phyloP scores from a whole-genome alignment of 176 grass and related monocot genomes.

The Carex pumila region DNA sequence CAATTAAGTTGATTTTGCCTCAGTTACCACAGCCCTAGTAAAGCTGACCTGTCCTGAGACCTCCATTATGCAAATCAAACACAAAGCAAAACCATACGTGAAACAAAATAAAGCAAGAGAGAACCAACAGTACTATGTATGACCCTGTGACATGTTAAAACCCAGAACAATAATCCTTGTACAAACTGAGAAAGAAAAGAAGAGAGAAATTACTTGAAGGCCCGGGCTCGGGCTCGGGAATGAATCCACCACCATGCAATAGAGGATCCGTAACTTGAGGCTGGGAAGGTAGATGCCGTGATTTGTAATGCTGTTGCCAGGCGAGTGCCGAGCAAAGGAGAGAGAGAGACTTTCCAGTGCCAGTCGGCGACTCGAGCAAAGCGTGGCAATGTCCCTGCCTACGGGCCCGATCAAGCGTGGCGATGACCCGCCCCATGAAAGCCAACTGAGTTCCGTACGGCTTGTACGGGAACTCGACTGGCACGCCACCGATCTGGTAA shows the following conservation, averaged over 20 bases:
- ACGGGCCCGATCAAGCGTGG: constrained; percentile 61
- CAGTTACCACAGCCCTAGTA: background rate
- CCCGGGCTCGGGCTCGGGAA: constrained; percentile 49
- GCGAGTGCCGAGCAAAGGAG: constrained; percentile 91
- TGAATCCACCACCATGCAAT: constrained; percentile 75
- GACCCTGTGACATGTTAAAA: background rate
- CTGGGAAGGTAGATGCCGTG: constrained; percentile 19
- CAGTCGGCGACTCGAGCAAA: constrained; percentile 92
- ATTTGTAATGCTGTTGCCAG: constrained; percentile 68
- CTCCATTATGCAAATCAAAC: background rate
- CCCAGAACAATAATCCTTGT: background rate
- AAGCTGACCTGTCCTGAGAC: background rate
- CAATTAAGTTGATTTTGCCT: background rate
- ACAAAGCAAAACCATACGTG: background rate
- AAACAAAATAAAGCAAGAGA: background rate
- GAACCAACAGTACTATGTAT: background rate
- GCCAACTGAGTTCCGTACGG: constrained; percentile 93
- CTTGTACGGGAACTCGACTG: constrained; percentile 87
- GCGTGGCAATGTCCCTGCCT: constrained; percentile 74
- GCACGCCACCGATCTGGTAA: constrained; percentile 76
- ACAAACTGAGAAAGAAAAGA: constrained; percentile 7
- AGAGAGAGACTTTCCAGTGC: constrained; percentile 87
- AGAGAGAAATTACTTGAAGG: constrained; percentile 16
- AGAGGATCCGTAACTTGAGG: constrained; percentile 30
- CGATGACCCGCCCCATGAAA: constrained; percentile 92